Percentiles rank a stretch among this genome's conserved stretches.
Conservation (phyloP, 345 rosid species). For the Carallia pectinifolia region DNA sequence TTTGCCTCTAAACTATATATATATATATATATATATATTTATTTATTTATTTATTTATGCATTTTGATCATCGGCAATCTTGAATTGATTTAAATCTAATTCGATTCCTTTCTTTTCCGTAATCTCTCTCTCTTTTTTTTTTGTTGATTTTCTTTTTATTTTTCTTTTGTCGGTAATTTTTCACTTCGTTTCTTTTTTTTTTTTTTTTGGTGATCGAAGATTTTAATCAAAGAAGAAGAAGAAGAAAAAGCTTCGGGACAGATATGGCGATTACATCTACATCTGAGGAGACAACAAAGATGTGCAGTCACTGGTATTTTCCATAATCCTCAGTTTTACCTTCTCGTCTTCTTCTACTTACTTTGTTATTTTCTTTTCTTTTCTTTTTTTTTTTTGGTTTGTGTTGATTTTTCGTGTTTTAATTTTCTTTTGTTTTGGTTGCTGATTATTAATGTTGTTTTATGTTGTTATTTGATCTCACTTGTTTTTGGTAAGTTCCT, state of each 20-base stretch:
- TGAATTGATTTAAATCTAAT: no score
- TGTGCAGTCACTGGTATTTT: conserved; percentile 82
- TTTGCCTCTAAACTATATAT: no score
- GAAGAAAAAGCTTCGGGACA: neutral
- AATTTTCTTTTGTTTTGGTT: neutral
- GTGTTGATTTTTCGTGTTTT: neutral
- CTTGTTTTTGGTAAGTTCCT: neutral
- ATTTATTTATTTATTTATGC: no score
- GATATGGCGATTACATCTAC: conserved; percentile 58
- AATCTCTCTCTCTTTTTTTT: neutral
- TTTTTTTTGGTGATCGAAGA: conserved; percentile 6
- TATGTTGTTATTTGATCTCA: neutral
- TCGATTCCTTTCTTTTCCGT: neutral
- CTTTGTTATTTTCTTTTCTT: neutral
- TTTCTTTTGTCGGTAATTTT: neutral
- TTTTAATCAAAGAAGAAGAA: conserved; percentile 19
- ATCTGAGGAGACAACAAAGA: conserved; percentile 57
- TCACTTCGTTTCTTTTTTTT: neutral
- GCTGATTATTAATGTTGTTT: neutral
- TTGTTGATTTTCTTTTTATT: neutral
- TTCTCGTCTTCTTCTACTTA: neutral
- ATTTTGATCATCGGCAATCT: no score
- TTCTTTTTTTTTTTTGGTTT: neutral
- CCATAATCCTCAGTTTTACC: neutral
- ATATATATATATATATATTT: no score